A percentile compares a stretch with the other conserved stretches of the same genome.
Evolutionary conservation across 306 rosid species (phyloP).

Genomic region (Casuarina equisetifolia): DNA sequence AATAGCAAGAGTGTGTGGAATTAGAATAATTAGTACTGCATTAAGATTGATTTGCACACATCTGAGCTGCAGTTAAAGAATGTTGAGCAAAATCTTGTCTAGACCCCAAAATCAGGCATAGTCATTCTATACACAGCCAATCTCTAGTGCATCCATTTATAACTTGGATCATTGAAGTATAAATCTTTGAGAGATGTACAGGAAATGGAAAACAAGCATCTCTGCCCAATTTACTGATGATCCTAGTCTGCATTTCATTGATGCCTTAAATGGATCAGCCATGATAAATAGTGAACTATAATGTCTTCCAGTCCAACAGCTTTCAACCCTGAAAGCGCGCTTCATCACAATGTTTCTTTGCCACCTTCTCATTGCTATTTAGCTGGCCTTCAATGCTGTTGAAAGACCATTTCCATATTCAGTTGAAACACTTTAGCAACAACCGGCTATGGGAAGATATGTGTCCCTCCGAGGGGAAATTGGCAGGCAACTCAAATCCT

Average conservation of each 20-base stretch:
- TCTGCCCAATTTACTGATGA: conserved; percentile 8
- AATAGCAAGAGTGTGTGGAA: neutral
- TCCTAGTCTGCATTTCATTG: conserved; percentile 4
- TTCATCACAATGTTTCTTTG: conserved; percentile 8
- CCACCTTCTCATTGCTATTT: neutral
- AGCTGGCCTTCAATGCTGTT: conserved; percentile 9
- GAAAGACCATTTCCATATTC: neutral
- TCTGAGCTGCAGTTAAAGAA: conserved; percentile 29
- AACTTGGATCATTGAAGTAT: neutral
- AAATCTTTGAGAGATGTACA: neutral
- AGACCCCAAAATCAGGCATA: neutral
- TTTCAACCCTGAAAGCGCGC: neutral
- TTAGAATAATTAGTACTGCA: neutral
- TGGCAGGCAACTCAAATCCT: conserved; percentile 48
- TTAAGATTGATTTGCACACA: conserved; percentile 21
- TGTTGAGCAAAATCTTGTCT: neutral
- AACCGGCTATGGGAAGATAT: conserved; percentile 54
- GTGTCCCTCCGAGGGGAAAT: conserved; percentile 46
- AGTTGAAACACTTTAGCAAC: conserved; percentile 33
- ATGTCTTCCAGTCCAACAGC: neutral
- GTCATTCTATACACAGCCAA: neutral
- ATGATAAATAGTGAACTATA: neutral
- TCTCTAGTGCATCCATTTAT: conserved; percentile 11
- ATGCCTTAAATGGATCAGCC: neutral
- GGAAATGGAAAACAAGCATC: neutral